Conservation (phyloP, 148 eudicot species). For the Heliosperma pusillum region DNA sequence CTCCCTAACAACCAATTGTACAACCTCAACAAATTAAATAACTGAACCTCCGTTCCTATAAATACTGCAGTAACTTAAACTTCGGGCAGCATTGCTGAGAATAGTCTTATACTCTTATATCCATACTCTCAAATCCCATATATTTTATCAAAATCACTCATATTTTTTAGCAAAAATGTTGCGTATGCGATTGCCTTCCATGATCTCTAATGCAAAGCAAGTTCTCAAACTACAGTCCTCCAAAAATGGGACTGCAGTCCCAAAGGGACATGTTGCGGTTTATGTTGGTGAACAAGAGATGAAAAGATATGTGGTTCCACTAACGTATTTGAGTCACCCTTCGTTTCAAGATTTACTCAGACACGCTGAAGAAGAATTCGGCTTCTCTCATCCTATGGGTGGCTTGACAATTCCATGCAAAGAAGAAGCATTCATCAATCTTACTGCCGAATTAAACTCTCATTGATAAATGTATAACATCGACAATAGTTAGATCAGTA, state of each 20-base stretch:
- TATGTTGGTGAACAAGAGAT: conserved; percentile 48
- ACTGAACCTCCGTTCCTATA: conserved; percentile 6
- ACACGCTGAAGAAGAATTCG: conserved; percentile 54
- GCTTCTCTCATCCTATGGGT: conserved; percentile 49
- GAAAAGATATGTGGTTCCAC: conserved; percentile 51
- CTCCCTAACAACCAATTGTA: conserved; percentile 4
- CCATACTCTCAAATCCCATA: conserved; percentile 22
- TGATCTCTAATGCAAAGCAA: conserved; percentile 27
- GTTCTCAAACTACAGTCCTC: conserved; percentile 9
- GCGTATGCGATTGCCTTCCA: conserved; percentile 11
- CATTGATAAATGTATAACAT: background rate
- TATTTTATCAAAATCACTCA: conserved; percentile 1
- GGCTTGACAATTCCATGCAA: conserved; percentile 60
- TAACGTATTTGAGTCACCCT: conserved; percentile 51
- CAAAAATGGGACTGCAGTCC: conserved; percentile 30
- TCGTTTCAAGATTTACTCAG: conserved; percentile 41
- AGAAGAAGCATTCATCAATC: conserved; percentile 39
- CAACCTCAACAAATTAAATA: conserved; percentile 7
- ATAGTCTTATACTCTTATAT: background rate
- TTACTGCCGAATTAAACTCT: conserved; percentile 24
- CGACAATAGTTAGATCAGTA: background rate
- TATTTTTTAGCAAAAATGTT: background rate
- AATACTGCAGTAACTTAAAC: conserved; percentile 10
- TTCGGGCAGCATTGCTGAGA: conserved; percentile 6
- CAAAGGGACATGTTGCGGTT: conserved; percentile 54